phyloP scores from a whole-genome alignment of 108 stramenopile genomes.

The Licmophora abbreviata region DNA sequence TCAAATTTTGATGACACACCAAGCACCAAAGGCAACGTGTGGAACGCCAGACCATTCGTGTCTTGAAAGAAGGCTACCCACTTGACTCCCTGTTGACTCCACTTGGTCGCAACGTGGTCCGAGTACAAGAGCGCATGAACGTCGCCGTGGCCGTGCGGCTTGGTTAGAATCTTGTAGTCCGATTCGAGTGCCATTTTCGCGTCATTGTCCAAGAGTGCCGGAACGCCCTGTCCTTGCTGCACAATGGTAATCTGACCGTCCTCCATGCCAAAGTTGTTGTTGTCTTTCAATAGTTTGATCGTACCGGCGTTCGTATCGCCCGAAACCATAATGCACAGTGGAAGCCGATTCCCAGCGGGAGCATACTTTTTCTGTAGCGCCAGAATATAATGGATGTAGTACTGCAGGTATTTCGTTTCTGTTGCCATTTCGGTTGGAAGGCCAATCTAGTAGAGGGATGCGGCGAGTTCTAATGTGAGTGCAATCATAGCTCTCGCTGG shows the following conservation, averaged over 20 bases:
- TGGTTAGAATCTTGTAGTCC: slow-evolving; percentile 78
- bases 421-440: slow-evolving; percentile 90
- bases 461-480: no score
- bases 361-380: slow-evolving; percentile 78
- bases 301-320: slow-evolving; percentile 93
- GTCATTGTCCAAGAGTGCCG: slow-evolving; percentile 85
- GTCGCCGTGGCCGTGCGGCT: slow-evolving; percentile 99
- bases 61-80: slow-evolving; percentile 97
- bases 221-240: slow-evolving; percentile 93
- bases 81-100: slow-evolving; percentile 67
- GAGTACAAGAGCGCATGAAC: slow-evolving; percentile 92
- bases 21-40: slow-evolving; percentile 84
- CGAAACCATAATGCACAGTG: slow-evolving; percentile 98
- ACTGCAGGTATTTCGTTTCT: slow-evolving; percentile 79
- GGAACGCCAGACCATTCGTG: slow-evolving; percentile 97
- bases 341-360: slow-evolving; percentile 43
- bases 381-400: slow-evolving; percentile 88
- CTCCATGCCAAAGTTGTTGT: slow-evolving; percentile 90
- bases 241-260: slow-evolving; percentile 87
- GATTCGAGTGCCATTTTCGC: slow-evolving; percentile 86
- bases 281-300: slow-evolving; percentile 54
- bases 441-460: slow-evolving; percentile 70
- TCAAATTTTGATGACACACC: slow-evolving; percentile 80
- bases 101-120: slow-evolving; percentile 74
- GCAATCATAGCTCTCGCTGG: not conserved